A percentile compares a stretch with the other conserved stretches of the same genome.
Evolutionary conservation across 805 yeast genomes (phyloP).

Genomic region (Zygosaccharomyces kombuchaensis): DNA sequence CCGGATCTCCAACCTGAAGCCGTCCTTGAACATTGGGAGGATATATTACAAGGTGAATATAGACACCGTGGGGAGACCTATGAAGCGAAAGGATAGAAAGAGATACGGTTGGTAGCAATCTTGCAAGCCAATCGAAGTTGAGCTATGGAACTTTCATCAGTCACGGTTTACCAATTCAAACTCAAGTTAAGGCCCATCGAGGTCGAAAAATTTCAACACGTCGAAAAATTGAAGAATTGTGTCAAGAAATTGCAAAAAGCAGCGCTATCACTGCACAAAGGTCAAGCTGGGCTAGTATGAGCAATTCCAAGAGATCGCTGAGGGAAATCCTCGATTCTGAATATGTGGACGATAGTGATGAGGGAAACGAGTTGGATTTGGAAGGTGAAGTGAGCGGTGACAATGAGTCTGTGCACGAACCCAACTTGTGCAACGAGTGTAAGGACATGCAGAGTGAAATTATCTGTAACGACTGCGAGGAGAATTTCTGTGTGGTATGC

Average conservation of each 20-base stretch:
- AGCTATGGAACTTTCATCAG: not conserved
- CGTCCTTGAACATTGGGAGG: not conserved
- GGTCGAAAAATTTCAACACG: constrained; percentile 2
- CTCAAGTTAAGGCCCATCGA: not conserved
- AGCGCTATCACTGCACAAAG: not conserved
- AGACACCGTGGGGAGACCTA: not conserved
- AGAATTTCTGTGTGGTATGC: constrained; percentile 66
- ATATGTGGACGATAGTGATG: constrained; percentile 33
- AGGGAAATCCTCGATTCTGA: constrained; percentile 40
- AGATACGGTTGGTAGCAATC: too few relatives aligned
- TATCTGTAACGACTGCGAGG: constrained; percentile 59
- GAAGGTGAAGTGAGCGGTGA: constrained; percentile 25
- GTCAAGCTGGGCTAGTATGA: constrained; percentile 9
- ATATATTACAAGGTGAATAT: not conserved
- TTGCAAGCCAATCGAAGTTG: too few relatives aligned
- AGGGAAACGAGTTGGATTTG: constrained; percentile 17
- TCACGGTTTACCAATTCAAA: not conserved
- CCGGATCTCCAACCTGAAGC: not conserved
- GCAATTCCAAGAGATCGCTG: constrained; percentile 30
- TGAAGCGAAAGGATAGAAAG: too few relatives aligned
- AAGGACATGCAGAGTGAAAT: constrained; percentile 66
- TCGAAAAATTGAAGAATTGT: not conserved
- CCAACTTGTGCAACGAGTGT: constrained; percentile 61
- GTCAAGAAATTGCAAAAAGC: not conserved
- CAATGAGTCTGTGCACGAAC: constrained; percentile 31